Conservation (phyloP, 805 yeast genomes). For the Blastobotrys americana region DNA sequence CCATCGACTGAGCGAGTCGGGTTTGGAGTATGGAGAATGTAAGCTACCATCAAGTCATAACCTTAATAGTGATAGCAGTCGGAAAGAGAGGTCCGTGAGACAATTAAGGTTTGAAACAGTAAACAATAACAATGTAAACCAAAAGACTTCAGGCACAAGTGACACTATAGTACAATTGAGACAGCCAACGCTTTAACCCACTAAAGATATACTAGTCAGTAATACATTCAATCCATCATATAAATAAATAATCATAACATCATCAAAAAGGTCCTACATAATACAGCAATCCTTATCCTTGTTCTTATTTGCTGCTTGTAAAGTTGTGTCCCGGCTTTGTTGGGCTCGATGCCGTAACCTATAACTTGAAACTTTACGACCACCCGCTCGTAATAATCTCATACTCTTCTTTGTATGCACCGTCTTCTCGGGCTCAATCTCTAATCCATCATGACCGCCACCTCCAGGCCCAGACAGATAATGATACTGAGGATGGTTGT, state of each 20-base stretch:
- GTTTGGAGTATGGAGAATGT: conserved; percentile 31
- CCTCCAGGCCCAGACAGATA: neutral
- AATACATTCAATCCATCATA: no score
- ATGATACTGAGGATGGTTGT: no score
- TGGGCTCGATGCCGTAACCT: neutral
- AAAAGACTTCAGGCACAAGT: no score
- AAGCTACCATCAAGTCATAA: conserved; percentile 1
- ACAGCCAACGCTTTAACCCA: no score
- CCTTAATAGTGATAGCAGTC: neutral
- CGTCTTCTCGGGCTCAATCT: neutral
- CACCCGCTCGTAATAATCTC: neutral
- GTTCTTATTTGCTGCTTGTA: conserved; percentile 6
- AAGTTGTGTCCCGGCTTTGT: neutral
- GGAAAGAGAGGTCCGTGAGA: no score
- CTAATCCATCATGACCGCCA: no score
- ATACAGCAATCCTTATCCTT: conserved; percentile 20
- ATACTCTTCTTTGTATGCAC: neutral
- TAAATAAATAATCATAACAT: neutral
- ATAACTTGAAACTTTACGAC: neutral
- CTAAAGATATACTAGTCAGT: no score
- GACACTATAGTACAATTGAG: no score
- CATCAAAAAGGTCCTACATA: conserved; percentile 11
- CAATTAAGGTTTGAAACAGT: no score
- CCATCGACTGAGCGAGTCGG: conserved; percentile 12
- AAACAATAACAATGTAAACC: no score